Conservation (phyloP, 805 yeast species). For the Wickerhamomyces silvicola region DNA sequence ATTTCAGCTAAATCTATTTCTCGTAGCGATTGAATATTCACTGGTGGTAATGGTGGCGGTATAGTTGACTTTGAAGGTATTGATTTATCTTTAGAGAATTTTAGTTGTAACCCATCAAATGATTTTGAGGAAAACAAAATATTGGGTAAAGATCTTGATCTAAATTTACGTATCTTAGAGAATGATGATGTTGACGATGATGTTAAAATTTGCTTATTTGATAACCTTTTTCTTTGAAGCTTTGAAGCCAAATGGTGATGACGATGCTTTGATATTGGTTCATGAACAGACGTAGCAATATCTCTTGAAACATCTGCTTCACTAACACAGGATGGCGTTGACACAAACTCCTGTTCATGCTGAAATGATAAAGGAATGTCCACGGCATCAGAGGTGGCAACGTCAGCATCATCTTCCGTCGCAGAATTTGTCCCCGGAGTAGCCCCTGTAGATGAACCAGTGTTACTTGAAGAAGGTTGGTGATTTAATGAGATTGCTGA, state of each 20-base stretch:
- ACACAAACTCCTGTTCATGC: too few species aligned
- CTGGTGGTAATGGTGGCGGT: slow-evolving; percentile 67
- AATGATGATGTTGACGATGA: background rate
- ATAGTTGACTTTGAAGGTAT: slow-evolving; percentile 18
- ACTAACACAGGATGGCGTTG: background rate
- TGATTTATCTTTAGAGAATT: slow-evolving; percentile 14
- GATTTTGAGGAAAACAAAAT: slow-evolving; percentile 10
- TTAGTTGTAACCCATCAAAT: slow-evolving; percentile 1
- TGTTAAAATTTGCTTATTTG: slow-evolving; percentile 1
- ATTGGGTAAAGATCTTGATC: slow-evolving; percentile 24
- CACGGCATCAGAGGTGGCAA: slow-evolving; percentile 7
- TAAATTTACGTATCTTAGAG: slow-evolving; percentile 17
- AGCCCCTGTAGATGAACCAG: slow-evolving; percentile 3
- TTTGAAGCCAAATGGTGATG: slow-evolving; percentile 2
- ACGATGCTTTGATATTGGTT: slow-evolving; percentile 1
- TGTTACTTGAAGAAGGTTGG: slow-evolving; percentile 2
- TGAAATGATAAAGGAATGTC: too few species aligned
- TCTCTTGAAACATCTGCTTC: background rate
- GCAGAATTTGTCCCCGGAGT: slow-evolving; percentile 5
- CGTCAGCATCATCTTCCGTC: slow-evolving; percentile 8
- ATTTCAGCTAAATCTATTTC: slow-evolving; percentile 88
- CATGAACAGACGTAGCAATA: background rate
- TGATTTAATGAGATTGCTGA: slow-evolving; percentile 13
- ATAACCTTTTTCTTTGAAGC: slow-evolving; percentile 6
- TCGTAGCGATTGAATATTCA: slow-evolving; percentile 69